Base-by-base conservation (phyloP, 768 basidiomycete species). In the Amanita molliuscula region DNA sequence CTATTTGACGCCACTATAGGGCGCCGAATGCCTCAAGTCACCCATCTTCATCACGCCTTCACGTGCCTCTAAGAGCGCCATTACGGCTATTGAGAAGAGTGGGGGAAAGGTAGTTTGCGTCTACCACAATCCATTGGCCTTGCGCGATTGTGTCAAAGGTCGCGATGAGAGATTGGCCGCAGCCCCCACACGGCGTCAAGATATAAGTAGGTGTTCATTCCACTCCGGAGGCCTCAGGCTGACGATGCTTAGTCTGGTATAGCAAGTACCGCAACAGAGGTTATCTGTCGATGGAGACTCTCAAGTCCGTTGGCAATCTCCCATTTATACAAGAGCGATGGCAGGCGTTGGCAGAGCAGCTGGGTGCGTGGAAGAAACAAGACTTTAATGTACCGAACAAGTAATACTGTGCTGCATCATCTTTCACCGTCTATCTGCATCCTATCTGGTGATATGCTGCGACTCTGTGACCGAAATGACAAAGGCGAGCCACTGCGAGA, bases 91-190 rank as follows among this genome's bases (percentile, higher is more conserved):
- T 48, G 90, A 97, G 62, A 70, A 71, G 15, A 74, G 71, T 8
- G 91, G 93, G 20, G 95, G 95, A 21, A 78, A 79, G 43, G 80
- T 97, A 31, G 79, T 85, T 41, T 93, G 92, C 69, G 85, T 89
- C 61, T 95, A 88, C 64, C 92, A 95, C 69, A 98, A 98, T 66
- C 66, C 76, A 16, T 75, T 96, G 29, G 83, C 88, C 0, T 76
- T 98, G 43, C 78, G 81, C 33, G 88, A 92, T 58, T 84, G 80
- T 54, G 65, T 90, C 54, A 80, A 86, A 56, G 82, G 81, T 4
- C 75, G 79, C 26, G 78, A 74, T 16, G 87, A 92, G 60, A 77
- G 82, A 48, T 67, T 75, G 50, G 70, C 77, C 47, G 93, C 92
- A 8, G 81, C 83, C 8, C 92, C 92, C 0, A 89, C 85, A n/a